Conservation (phyloP, 345 rosid species). For the Gossypium ekmanianum region DNA sequence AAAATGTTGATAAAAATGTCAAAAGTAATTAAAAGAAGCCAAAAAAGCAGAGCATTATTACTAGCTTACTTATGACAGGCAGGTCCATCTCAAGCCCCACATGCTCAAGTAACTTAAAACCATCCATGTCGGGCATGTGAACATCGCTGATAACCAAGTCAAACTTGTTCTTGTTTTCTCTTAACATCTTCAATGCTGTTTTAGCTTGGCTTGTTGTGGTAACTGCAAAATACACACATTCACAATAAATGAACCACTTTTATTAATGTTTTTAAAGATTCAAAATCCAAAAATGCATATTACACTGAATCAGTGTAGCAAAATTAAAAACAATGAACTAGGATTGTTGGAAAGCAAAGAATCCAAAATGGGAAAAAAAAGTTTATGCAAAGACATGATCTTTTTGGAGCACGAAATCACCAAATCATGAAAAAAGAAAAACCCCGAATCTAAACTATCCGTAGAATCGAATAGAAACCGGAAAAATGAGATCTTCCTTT, state of each 20-base stretch:
- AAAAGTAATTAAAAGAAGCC: background rate
- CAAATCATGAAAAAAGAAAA: background rate
- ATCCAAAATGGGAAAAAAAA: background rate
- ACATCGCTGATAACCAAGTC: conserved; percentile 80
- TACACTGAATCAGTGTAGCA: conserved; percentile 4
- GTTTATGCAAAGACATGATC: background rate
- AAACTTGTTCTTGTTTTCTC: conserved; percentile 66
- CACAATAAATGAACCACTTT: conserved; percentile 8
- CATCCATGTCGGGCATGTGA: conserved; percentile 83
- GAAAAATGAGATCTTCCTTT: background rate
- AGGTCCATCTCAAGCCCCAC: conserved; percentile 87
- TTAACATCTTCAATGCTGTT: conserved; percentile 55
- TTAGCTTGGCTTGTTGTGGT: conserved; percentile 56
- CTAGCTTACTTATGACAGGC: conserved; percentile 68
- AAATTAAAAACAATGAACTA: background rate
- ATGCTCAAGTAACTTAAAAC: conserved; percentile 78
- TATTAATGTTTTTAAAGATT: background rate
- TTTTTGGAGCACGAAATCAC: background rate
- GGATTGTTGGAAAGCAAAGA: background rate
- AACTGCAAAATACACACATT: conserved; percentile 45
- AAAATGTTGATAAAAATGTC: too few relatives aligned
- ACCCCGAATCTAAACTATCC: background rate
- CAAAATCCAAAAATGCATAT: conserved; percentile 12
- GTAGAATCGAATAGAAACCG: conserved; percentile 13
- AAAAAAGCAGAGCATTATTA: conserved; percentile 6